Base-by-base conservation (phyloP, 1,139 yeast species). In the Hanseniaspora sp. region DNA sequence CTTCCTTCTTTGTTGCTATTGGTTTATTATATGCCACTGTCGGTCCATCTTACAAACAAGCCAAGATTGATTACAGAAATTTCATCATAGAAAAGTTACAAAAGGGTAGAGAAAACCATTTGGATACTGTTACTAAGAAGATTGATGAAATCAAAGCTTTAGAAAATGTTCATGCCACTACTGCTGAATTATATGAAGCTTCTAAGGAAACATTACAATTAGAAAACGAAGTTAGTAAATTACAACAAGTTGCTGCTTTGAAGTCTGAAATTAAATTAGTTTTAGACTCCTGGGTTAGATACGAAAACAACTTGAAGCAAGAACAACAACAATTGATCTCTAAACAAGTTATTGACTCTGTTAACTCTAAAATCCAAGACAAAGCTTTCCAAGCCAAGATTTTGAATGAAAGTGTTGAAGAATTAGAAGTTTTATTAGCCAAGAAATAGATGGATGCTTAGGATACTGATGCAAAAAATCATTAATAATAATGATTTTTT, bases 231-330 rank as follows among this genome's bases (percentile, higher is more conserved):
- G 81, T 92, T 54, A 92, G 90, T 67, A 95, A 84, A 74, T 79
- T 86, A 71, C 85, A 88, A 78, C 98, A 92, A 77, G 74, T 82
- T 70, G 87, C 86, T 62, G 92, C 83, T 60, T 80, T 87, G 64
- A 92, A 95, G 58, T 65, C 75, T 59, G 96, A 88, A 77, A 97
- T 97, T 67, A 88, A 85, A 77, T 74, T 95, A 57, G 95, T 92
- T 58, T 82, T 92, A 70, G 98, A 92, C 74, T 87, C 97, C 39
- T 92, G 98, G 98, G 97, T 88, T 65, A 87, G 97, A 82, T 87
- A 86, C 73, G 98, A 92, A 78, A 84, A 87, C 63, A 90, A 87
- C 70, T 94, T 90, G 66, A 92, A 97, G 77, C 95, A 87, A 78
- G 75, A 83, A 68, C 96, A 92, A 78, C 98, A 92, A 78, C 80